Evolutionary conservation across 805 yeast genomes (phyloP).

Genomic region (Nakazawaea pomicola): DNA sequence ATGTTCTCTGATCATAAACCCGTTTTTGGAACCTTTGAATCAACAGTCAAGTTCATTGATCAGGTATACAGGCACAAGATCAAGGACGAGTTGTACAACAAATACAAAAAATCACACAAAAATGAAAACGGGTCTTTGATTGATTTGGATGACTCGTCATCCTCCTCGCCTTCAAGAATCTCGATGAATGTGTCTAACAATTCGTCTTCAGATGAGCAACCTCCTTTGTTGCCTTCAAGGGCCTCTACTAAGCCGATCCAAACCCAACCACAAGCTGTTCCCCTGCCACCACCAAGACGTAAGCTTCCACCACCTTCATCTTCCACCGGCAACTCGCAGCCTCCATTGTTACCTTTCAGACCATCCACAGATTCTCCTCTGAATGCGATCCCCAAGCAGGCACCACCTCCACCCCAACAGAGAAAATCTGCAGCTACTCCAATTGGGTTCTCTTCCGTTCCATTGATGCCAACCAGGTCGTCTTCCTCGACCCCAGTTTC

Average conservation of each 20-base stretch:
- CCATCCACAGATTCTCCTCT: not conserved
- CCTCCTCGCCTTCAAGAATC: slow-evolving; percentile 19
- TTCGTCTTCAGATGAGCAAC: slow-evolving; percentile 14
- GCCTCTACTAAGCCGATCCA: not conserved
- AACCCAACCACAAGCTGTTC: slow-evolving; percentile 11
- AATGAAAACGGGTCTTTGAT: slow-evolving; percentile 18
- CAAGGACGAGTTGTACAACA: slow-evolving; percentile 53
- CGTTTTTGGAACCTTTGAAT: slow-evolving; percentile 73
- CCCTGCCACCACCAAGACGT: slow-evolving; percentile 14
- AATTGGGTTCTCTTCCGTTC: slow-evolving; percentile 10
- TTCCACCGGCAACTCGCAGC: slow-evolving; percentile 2
- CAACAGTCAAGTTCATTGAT: slow-evolving; percentile 65
- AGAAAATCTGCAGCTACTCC: slow-evolving; percentile 6
- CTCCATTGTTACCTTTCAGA: slow-evolving; percentile 2
- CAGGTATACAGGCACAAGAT: slow-evolving; percentile 52
- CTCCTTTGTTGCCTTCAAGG: slow-evolving; percentile 11
- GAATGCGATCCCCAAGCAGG: slow-evolving; percentile 1
- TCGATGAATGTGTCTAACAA: slow-evolving; percentile 19
- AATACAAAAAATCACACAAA: slow-evolving; percentile 33
- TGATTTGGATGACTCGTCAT: slow-evolving; percentile 25
- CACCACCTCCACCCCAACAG: slow-evolving; percentile 8
- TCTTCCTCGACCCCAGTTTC: slow-evolving; percentile 8
- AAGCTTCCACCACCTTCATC: slow-evolving; percentile 15
- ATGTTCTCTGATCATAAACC: slow-evolving; percentile 88
- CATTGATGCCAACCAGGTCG: slow-evolving; percentile 10